Base-by-base conservation (phyloP, 257 asterid genomes). In the Nicotiana tabacum region DNA sequence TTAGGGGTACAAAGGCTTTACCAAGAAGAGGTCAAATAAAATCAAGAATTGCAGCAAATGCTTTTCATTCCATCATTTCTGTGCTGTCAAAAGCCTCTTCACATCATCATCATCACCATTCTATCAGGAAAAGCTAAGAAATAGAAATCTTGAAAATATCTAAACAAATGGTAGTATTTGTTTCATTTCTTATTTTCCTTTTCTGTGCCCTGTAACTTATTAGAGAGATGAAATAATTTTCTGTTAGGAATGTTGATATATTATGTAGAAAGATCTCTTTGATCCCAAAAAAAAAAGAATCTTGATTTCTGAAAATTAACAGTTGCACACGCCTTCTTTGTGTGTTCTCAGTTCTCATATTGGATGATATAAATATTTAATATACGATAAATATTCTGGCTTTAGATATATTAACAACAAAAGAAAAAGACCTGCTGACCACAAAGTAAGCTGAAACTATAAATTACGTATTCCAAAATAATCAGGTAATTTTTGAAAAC, bases 11-110 rank as follows among this genome's bases (percentile, higher is more conserved):
- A 18, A 82, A 87, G 81, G 86, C 87, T 7, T 29, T 84, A 7
- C 92, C 92, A 2, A 87, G 77, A 66, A 89, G 92, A 77, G 91
- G 94, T 5, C 90, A 87, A n/a, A 83, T 91, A 51, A 89, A 91
- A 82, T 82, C 74, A 32, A 88, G 89, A 82, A 89, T 89, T 5
- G 90, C 90, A 66, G 87, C 88, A 37, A 87, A 85, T 79, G 90
- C 90, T 77, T 66, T 91, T 4, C 86, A 85, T 68, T 83, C 89
- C 57, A 78, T 89, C 46, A 84, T 85, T 69, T 70, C 87, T 37
- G 39, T 91, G 66, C 85, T 91, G 46, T 84, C 86, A 21, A 83
- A 85, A 68, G 51, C 84, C 79, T 67, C 87, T 65, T 35, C 83
- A 77, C 90, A 87, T 62, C 90, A 87, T 21, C 90, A 85, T n/a